phyloP scores from a whole-genome alignment of 331 rosid genomes.

The Malus hybrid region DNA sequence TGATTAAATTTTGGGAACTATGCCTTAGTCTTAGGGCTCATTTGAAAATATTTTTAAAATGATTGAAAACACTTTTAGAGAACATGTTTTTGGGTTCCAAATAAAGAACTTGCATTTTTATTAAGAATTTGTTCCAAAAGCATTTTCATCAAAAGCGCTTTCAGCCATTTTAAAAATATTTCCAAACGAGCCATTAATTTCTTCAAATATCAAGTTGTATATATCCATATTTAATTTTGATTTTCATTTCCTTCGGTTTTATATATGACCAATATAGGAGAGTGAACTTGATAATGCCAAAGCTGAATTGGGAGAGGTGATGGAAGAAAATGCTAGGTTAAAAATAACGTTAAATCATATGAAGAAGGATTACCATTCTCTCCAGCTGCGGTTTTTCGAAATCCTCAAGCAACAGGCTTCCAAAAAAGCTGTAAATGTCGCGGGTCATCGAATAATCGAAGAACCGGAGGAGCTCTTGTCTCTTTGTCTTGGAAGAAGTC shows the following conservation, averaged over 20 bases:
- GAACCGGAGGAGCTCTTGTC: conserved; percentile 34
- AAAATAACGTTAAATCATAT: conserved; percentile 19
- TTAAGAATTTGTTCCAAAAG: too few relatives aligned
- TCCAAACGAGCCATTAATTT: too few relatives aligned
- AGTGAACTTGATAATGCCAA: conserved; percentile 25
- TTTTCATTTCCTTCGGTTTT: not conserved
- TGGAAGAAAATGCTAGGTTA: conserved; percentile 42
- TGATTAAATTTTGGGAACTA: not conserved
- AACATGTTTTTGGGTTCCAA: too few relatives aligned
- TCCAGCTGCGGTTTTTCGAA: conserved; percentile 31
- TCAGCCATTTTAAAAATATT: too few relatives aligned
- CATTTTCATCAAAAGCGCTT: too few relatives aligned
- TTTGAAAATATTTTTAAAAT: too few relatives aligned
- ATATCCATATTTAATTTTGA: not conserved
- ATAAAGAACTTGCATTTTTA: too few relatives aligned
- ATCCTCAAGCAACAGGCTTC: conserved; percentile 25
- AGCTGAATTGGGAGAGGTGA: conserved; percentile 30
- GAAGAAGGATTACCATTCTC: conserved; percentile 34
- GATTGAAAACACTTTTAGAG: too few relatives aligned
- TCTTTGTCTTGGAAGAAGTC: conserved; percentile 51
- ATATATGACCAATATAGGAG: conserved; percentile 8
- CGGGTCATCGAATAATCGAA: conserved; percentile 2
- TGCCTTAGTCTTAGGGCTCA: too few relatives aligned
- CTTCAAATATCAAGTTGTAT: not conserved
- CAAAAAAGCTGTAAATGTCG: conserved; percentile 8